Percentiles rank a stretch among this genome's conserved stretches.
These are phyloP conservation scores for Botryococcus braunii DNA, from an alignment of 163 green algal genomes.

Conservation along the genomic window DNA sequence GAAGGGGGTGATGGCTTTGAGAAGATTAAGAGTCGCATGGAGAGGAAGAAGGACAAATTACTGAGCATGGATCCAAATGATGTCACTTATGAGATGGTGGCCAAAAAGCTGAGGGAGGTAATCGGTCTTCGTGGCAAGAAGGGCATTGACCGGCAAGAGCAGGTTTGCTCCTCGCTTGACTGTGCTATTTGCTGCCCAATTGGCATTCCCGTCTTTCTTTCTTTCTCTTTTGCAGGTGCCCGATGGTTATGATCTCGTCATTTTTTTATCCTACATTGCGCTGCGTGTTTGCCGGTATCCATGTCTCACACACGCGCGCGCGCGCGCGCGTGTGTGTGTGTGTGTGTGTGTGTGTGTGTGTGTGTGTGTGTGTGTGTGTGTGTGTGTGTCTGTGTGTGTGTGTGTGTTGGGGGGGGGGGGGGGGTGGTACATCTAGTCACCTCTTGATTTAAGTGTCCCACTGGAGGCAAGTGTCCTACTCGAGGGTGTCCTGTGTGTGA, in stretches of 20 bases:
- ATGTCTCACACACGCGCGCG: too few species aligned
- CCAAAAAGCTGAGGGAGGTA: conserved; percentile 87
- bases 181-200: neutral
- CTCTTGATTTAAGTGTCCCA: too few species aligned
- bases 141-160: conserved; percentile 63
- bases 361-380: too few species aligned
- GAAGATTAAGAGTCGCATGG: conserved; percentile 46
- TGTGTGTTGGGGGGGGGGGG: too few species aligned
- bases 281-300: too few species aligned
- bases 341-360: too few species aligned
- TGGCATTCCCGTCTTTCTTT: neutral
- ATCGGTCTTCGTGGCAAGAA: conserved; percentile 73
- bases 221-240: neutral
- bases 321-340: too few species aligned
- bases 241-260: neutral
- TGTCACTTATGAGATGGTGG: conserved; percentile 95
- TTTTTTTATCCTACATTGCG: too few species aligned
- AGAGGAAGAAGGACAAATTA: conserved; percentile 79
- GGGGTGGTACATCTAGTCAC: too few species aligned
- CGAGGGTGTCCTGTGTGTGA: too few species aligned
- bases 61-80: conserved; percentile 80
- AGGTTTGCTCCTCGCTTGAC: conserved; percentile 3
- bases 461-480: too few species aligned
- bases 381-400: too few species aligned
- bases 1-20: conserved; percentile 43